A percentile compares a stretch with the other conserved stretches of the same genome.
Conservation (phyloP, 2,329 filamentous ascomycete genomes). For the Pseudogymnoascus sp. region DNA sequence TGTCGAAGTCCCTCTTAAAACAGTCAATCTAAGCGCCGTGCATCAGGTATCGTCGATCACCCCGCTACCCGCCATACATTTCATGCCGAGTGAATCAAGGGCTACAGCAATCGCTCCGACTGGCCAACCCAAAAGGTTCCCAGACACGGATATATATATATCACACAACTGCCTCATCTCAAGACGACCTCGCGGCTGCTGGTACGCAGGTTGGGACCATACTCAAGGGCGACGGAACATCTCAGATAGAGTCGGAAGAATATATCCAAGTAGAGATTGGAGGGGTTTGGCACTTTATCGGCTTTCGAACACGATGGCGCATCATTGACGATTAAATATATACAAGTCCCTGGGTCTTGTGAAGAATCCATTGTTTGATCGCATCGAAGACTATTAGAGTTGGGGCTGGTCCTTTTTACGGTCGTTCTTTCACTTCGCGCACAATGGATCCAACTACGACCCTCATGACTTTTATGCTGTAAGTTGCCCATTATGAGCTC, state of each 20-base stretch:
- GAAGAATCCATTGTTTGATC: not conserved
- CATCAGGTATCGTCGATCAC: slow-evolving; percentile 2
- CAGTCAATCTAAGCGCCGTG: slow-evolving; percentile 5
- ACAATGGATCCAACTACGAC: slow-evolving; percentile 54
- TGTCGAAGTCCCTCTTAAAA: slow-evolving; percentile 7
- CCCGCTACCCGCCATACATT: slow-evolving; percentile 1
- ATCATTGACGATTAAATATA: not conserved
- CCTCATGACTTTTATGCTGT: slow-evolving; percentile 61
- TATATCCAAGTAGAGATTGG: slow-evolving; percentile 4
- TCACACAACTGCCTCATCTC: slow-evolving; percentile 1
- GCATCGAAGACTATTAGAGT: not conserved
- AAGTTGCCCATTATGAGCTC: slow-evolving; percentile 33
- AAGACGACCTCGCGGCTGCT: not conserved
- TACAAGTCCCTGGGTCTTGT: not conserved
- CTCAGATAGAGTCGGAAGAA: not conserved
- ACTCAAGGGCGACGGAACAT: not conserved
- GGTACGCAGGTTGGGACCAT: not conserved
- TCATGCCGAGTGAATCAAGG: slow-evolving; percentile 1
- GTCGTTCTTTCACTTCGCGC: not conserved
- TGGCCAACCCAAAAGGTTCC: not conserved
- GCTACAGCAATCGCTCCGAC: not conserved
- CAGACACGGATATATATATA: not conserved
- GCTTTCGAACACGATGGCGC: not conserved
- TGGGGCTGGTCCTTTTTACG: slow-evolving; percentile 7
- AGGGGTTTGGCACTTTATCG: not conserved